Evolutionary conservation across 1,284 basidiomycete species (phyloP).

Genomic region (Pisolithus thermaeus): DNA sequence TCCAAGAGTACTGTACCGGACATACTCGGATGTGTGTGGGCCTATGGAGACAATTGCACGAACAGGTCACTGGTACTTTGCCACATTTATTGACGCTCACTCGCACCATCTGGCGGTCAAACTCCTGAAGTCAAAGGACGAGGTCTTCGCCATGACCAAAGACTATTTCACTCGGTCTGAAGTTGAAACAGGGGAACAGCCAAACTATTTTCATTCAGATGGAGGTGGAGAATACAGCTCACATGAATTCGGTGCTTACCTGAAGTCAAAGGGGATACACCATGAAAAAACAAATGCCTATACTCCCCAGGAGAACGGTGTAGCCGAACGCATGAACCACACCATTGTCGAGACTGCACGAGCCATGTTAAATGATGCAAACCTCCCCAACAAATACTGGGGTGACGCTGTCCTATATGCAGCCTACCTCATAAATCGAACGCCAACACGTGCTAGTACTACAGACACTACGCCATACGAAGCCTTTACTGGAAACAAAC

Average conservation of each 20-base stretch:
- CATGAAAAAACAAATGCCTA: slow-evolving; percentile 8
- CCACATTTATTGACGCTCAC: slow-evolving; percentile 6
- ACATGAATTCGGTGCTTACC: background rate
- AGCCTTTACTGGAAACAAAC: too few relatives aligned
- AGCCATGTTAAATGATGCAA: slow-evolving; percentile 16
- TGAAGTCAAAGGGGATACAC: slow-evolving; percentile 8
- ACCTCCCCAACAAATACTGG: background rate
- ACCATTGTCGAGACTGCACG: slow-evolving; percentile 15
- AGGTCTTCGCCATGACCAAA: background rate
- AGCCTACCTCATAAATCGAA: slow-evolving; percentile 24
- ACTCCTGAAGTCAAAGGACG: slow-evolving; percentile 3
- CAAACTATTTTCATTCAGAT: slow-evolving; percentile 11
- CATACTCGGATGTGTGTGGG: slow-evolving; percentile 4
- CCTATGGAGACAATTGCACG: slow-evolving; percentile 3
- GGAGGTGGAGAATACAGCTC: slow-evolving; percentile 15
- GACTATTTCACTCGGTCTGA: slow-evolving; percentile 1
- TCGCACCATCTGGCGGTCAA: slow-evolving; percentile 7
- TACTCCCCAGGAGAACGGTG: slow-evolving; percentile 8
- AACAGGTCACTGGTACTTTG: slow-evolving; percentile 2
- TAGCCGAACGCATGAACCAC: slow-evolving; percentile 7
- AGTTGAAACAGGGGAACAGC: background rate
- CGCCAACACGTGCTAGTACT: slow-evolving; percentile 3
- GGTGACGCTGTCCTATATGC: slow-evolving; percentile 6
- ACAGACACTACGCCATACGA: background rate
- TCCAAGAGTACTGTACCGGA: background rate